Conservation (phyloP, 768 basidiomycete species). For the Lentinula raphanica region DNA sequence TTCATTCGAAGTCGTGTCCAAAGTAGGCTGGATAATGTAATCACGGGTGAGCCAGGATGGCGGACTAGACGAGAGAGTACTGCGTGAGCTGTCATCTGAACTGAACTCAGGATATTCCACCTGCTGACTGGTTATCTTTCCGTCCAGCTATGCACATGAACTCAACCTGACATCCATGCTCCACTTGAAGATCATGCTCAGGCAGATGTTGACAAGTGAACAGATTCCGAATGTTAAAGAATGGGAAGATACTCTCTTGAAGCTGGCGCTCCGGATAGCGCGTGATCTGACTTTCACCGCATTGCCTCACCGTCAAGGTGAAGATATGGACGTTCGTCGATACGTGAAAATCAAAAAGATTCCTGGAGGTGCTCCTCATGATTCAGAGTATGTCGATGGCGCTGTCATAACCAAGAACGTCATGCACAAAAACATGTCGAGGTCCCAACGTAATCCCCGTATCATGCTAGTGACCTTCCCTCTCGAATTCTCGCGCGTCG, state of each 20-base stretch:
- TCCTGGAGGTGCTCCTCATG: slow-evolving; percentile 84
- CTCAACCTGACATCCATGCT: slow-evolving; percentile 83
- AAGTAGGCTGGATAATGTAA: slow-evolving; percentile 61
- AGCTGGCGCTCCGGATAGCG: slow-evolving; percentile 80
- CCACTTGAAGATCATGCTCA: slow-evolving; percentile 86
- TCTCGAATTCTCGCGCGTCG: slow-evolving; percentile 86
- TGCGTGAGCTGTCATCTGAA: slow-evolving; percentile 53
- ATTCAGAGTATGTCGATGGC: slow-evolving; percentile 96
- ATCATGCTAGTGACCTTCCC: slow-evolving; percentile 97
- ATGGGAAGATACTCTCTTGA: slow-evolving; percentile 85
- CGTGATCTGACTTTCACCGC: slow-evolving; percentile 76
- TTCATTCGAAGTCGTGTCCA: slow-evolving; percentile 84
- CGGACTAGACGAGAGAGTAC: slow-evolving; percentile 84
- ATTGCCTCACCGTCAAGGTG: slow-evolving; percentile 69
- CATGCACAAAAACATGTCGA: slow-evolving; percentile 91
- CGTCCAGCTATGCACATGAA: slow-evolving; percentile 69
- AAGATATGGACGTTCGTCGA: slow-evolving; percentile 90
- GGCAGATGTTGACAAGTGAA: slow-evolving; percentile 83
- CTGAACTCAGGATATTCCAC: neutral
- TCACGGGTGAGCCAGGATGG: slow-evolving; percentile 69
- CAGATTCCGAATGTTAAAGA: slow-evolving; percentile 75
- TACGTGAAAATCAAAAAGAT: slow-evolving; percentile 99
- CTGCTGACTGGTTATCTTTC: slow-evolving; percentile 7
- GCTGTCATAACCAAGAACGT: slow-evolving; percentile 98
- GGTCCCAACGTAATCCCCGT: slow-evolving; percentile 77